Conservation (phyloP, 129 eudicot genomes). For the Saposhnikovia divaricata region DNA sequence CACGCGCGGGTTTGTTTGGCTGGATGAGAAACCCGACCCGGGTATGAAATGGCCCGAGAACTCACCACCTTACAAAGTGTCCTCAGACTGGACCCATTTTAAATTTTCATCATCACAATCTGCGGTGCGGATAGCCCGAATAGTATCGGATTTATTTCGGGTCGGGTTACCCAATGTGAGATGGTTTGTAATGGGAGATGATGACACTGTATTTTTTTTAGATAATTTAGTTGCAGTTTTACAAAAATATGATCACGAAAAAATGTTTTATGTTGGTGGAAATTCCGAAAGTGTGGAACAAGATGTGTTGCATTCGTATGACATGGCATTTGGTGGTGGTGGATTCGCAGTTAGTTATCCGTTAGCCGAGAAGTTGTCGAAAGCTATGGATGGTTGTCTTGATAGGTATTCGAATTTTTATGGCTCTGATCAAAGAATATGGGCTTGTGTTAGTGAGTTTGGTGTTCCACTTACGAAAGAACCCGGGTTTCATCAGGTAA, state of each 20-base stretch:
- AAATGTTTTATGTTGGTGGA: constrained; percentile 73
- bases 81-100: constrained; percentile 33
- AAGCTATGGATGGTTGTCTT: constrained; percentile 65
- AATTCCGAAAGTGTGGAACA: constrained; percentile 92
- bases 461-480: constrained; percentile 67
- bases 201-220: constrained; percentile 72
- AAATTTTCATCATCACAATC: constrained; percentile 28
- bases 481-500: constrained; percentile 93
- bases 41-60: constrained; percentile 13
- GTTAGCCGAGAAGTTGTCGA: constrained; percentile 47
- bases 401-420: constrained; percentile 49
- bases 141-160: constrained; percentile 47
- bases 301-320: constrained; percentile 68
- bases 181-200: constrained; percentile 99
- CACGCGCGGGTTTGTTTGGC: constrained; percentile 71
- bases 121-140: constrained; percentile 75
- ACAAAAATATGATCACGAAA: constrained; percentile 51
- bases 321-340: constrained; percentile 93
- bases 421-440: constrained; percentile 89
- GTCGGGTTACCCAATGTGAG: constrained; percentile 52
- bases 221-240: constrained; percentile 66
- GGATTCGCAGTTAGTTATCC: constrained; percentile 84
- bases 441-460: constrained; percentile 76
- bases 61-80: constrained; percentile 38
- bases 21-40: constrained; percentile 52